Percentiles rank a stretch among this genome's conserved stretches.
Evolutionary conservation across 306 rosid species (phyloP).

Genomic region (Pyrus bretschneideri): DNA sequence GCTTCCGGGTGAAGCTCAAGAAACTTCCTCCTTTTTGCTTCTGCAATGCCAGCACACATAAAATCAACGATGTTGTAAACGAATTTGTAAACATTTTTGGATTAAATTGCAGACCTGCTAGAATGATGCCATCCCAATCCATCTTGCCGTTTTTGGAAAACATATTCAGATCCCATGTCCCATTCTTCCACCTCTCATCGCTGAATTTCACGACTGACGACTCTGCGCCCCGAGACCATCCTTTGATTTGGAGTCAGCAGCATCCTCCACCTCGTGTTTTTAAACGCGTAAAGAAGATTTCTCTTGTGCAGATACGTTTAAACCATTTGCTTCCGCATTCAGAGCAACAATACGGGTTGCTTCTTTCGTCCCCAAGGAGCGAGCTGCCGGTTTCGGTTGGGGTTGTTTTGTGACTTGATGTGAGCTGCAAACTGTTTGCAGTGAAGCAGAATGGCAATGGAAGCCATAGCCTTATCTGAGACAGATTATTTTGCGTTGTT

Average conservation of each 20-base stretch:
- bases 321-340: slow-evolving; percentile 2
- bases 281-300: neutral
- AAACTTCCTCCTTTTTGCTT: slow-evolving; percentile 45
- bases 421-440: neutral
- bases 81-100: neutral
- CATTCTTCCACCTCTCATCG: slow-evolving; percentile 42
- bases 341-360: neutral
- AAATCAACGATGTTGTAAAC: neutral
- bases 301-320: neutral
- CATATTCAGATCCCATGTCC: slow-evolving; percentile 45
- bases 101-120: slow-evolving; percentile 15
- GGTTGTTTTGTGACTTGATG: slow-evolving; percentile 8
- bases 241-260: neutral
- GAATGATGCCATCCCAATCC: slow-evolving; percentile 38
- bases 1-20: slow-evolving; percentile 32
- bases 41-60: slow-evolving; percentile 2
- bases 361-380: slow-evolving; percentile 17
- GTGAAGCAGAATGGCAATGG: slow-evolving; percentile 6
- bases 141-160: slow-evolving; percentile 32
- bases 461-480: slow-evolving; percentile 25
- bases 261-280: neutral
- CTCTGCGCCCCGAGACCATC: neutral
- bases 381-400: neutral
- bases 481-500: neutral
- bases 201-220: neutral